A percentile compares a stretch with the other conserved stretches of the same genome.
Evolutionary conservation across 75 land plant genomes (phyloP).

Genomic region (Selaginella tamariscina): DNA sequence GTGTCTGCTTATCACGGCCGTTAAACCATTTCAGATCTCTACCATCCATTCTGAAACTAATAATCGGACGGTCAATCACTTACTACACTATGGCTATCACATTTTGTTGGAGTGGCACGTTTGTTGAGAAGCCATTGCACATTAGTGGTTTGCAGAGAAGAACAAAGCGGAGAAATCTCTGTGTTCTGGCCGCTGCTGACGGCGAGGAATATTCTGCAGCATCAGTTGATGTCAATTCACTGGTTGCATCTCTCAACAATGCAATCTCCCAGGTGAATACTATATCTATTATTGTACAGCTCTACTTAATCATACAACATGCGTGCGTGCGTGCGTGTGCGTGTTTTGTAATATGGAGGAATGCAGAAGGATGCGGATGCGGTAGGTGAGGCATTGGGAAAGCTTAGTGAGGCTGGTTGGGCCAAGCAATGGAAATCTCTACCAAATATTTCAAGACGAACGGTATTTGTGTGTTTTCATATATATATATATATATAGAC

Average conservation of each 20-base stretch:
- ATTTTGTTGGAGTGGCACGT: background rate
- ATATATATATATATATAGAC: no score
- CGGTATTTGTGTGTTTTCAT: constrained; percentile 31
- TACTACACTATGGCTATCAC: constrained; percentile 3
- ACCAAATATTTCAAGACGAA: constrained; percentile 75
- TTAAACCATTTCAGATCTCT: no score
- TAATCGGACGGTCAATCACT: no score
- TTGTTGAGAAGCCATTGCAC: background rate
- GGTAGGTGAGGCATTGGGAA: constrained; percentile 62
- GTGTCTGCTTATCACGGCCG: no score
- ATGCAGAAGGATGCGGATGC: constrained; percentile 71
- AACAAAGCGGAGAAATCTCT: background rate
- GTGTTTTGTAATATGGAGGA: background rate
- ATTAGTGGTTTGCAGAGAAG: background rate
- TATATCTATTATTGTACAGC: no score
- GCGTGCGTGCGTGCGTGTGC: background rate
- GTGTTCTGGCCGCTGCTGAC: background rate
- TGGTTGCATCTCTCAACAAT: background rate
- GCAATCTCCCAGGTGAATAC: background rate
- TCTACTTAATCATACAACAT: no score
- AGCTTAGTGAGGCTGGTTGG: constrained; percentile 59
- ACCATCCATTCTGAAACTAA: no score
- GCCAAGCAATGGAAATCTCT: constrained; percentile 84
- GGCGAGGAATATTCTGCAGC: background rate
- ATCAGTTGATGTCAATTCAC: background rate